Evolutionary conservation across 2,329 filamentous ascomycete genomes (phyloP).

Genomic region (Penicillium sp.): DNA sequence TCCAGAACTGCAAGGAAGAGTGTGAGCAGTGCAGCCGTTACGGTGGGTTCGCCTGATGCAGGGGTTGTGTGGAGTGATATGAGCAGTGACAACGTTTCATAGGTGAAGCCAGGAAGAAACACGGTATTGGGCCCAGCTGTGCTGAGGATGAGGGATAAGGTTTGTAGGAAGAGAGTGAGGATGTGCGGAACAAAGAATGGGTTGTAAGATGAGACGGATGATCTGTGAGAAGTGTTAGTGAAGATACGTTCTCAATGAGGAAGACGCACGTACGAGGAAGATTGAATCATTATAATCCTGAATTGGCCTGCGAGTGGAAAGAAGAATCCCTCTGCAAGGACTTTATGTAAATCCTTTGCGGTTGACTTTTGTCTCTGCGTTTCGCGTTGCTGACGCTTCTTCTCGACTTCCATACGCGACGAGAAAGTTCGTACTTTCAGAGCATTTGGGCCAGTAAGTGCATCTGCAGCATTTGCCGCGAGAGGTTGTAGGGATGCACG

Average conservation of each 20-base stretch:
- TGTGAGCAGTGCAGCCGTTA: slow-evolving; percentile 71
- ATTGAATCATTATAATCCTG: slow-evolving; percentile 55
- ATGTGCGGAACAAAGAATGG: slow-evolving; percentile 69
- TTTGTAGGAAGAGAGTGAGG: slow-evolving; percentile 76
- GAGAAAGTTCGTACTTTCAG: slow-evolving; percentile 89
- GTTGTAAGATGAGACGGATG: slow-evolving; percentile 42
- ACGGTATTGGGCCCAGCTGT: slow-evolving; percentile 75
- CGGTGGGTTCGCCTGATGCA: slow-evolving; percentile 55
- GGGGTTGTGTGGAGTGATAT: slow-evolving; percentile 56
- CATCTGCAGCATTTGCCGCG: slow-evolving; percentile 73
- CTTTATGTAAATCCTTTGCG: slow-evolving; percentile 69
- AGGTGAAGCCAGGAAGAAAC: slow-evolving; percentile 69
- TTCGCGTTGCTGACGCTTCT: slow-evolving; percentile 43
- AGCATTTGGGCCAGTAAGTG: slow-evolving; percentile 69
- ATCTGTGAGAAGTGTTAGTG: slow-evolving; percentile 17
- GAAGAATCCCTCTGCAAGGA: slow-evolving; percentile 75
- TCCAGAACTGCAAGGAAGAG: slow-evolving; percentile 74
- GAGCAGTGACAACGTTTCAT: slow-evolving; percentile 78
- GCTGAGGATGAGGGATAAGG: slow-evolving; percentile 73
- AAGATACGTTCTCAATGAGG: neutral
- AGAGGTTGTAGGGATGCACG: slow-evolving; percentile 72
- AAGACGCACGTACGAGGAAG: slow-evolving; percentile 41
- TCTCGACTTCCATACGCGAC: slow-evolving; percentile 63
- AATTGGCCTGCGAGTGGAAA: slow-evolving; percentile 78
- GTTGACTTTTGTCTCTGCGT: slow-evolving; percentile 52